These are phyloP conservation scores for Termitomyces sp. DNA, from an alignment of 768 basidiomycete genomes.

Conservation along the genomic window DNA sequence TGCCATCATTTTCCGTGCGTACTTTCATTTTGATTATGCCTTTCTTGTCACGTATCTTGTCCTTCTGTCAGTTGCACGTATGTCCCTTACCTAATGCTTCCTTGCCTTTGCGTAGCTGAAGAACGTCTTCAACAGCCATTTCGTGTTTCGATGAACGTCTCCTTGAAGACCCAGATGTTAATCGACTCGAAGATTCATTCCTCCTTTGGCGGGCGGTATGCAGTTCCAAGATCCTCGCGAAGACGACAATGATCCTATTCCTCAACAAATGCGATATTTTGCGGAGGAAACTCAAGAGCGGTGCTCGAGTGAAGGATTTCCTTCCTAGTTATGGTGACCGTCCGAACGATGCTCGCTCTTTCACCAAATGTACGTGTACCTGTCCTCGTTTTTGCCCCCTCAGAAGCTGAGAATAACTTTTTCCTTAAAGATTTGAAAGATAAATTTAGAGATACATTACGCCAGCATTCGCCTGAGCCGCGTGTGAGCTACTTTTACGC, in stretches of 20 bases:
- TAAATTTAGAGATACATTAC: conserved; percentile 51
- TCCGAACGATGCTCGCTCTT: conserved; percentile 50
- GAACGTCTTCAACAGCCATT: conserved; percentile 26
- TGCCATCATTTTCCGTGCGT: conserved; percentile 73
- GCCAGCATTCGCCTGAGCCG: conserved; percentile 45
- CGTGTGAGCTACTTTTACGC: conserved; percentile 56
- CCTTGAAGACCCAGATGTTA: conserved; percentile 59
- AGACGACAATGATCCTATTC: conserved; percentile 66
- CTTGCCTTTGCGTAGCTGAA: background rate
- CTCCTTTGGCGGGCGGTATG: conserved; percentile 66
- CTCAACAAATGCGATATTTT: conserved; percentile 74
- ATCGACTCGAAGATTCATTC: conserved; percentile 72
- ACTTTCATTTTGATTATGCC: conserved; percentile 27
- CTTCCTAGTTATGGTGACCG: conserved; percentile 62
- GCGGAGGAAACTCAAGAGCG: conserved; percentile 38
- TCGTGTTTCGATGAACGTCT: conserved; percentile 45
- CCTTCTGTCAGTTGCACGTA: conserved; percentile 46
- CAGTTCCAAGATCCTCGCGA: conserved; percentile 52
- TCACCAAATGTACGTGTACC: conserved; percentile 52
- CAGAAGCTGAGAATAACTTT: background rate
- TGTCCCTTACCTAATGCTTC: conserved; percentile 18
- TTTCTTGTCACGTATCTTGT: conserved; percentile 6
- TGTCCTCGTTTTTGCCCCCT: background rate
- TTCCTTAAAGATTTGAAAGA: conserved; percentile 35
- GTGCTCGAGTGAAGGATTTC: conserved; percentile 44